These are phyloP conservation scores for Eimeria acervulina DNA, from an alignment of 169 alveolate species.

Conservation along the genomic window DNA sequence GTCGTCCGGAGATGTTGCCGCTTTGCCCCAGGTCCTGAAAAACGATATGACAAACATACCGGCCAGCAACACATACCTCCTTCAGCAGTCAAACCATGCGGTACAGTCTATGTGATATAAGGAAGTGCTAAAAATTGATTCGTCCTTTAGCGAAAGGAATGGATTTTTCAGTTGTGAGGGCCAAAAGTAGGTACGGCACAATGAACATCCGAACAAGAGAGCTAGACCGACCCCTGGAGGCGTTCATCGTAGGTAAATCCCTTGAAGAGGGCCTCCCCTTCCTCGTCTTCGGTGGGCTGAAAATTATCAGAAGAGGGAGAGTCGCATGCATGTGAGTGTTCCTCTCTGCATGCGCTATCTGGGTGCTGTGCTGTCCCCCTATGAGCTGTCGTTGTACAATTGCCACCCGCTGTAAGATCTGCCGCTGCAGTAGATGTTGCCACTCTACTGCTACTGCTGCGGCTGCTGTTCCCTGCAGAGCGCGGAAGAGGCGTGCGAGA, in stretches of 20 bases:
- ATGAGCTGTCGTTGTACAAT: not conserved
- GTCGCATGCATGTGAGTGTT: not conserved
- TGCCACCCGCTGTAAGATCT: slow-evolving; percentile 35
- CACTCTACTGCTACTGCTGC: slow-evolving; percentile 45
- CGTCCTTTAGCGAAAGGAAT: not conserved
- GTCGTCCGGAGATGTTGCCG: slow-evolving; percentile 70
- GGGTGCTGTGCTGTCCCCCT: slow-evolving; percentile 1
- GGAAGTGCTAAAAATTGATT: not conserved
- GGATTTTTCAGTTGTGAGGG: not conserved
- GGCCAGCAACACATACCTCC: not conserved
- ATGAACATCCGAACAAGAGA: no score
- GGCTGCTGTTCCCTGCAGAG: slow-evolving; percentile 53
- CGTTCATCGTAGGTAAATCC: slow-evolving; percentile 77
- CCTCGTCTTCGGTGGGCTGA: slow-evolving; percentile 61
- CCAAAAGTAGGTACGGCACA: not conserved
- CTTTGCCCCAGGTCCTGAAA: slow-evolving; percentile 77
- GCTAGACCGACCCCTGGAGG: slow-evolving; percentile 67
- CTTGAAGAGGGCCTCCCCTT: slow-evolving; percentile 63
- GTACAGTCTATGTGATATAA: not conserved
- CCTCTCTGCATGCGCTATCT: slow-evolving; percentile 36
- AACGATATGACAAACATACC: not conserved
- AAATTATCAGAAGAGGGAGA: slow-evolving; percentile 4
- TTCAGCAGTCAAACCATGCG: not conserved
- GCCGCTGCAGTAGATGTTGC: slow-evolving; percentile 37
- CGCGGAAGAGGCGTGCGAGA: slow-evolving; percentile 43